Conservation (phyloP, 139 green algal species). For the Asterochloris erici region DNA sequence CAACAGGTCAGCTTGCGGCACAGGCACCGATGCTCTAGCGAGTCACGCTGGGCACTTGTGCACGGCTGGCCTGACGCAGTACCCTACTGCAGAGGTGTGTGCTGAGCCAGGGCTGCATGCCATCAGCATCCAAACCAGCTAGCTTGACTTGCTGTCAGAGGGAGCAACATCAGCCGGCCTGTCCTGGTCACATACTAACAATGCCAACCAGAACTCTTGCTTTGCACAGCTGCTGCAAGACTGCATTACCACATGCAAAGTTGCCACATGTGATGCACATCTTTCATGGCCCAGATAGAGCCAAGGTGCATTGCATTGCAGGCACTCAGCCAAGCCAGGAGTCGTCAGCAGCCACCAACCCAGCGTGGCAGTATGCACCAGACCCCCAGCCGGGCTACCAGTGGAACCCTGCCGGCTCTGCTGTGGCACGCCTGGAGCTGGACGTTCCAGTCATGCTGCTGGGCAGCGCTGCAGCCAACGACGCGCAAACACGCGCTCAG, state of each 20-base stretch:
- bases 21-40: background rate
- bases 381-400: slow-evolving; percentile 21
- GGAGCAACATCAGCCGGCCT: background rate
- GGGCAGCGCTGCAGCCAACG: background rate
- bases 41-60: background rate
- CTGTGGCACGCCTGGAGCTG: background rate
- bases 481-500: background rate
- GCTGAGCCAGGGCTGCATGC: background rate
- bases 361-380: slow-evolving; percentile 29
- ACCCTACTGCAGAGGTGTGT: background rate
- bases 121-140: background rate
- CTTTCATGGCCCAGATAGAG: background rate
- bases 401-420: slow-evolving; percentile 44
- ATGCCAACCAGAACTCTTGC: background rate
- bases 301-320: background rate
- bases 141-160: background rate
- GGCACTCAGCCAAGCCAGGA: background rate
- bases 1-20: background rate
- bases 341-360: slow-evolving; percentile 20
- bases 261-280: background rate
- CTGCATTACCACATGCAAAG: background rate
- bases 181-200: background rate
- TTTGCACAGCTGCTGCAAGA: background rate
- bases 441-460: slow-evolving; percentile 19
- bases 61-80: background rate